phyloP scores from a whole-genome alignment of 2,329 filamentous ascomycete genomes.

The Gremmenia infestans region DNA sequence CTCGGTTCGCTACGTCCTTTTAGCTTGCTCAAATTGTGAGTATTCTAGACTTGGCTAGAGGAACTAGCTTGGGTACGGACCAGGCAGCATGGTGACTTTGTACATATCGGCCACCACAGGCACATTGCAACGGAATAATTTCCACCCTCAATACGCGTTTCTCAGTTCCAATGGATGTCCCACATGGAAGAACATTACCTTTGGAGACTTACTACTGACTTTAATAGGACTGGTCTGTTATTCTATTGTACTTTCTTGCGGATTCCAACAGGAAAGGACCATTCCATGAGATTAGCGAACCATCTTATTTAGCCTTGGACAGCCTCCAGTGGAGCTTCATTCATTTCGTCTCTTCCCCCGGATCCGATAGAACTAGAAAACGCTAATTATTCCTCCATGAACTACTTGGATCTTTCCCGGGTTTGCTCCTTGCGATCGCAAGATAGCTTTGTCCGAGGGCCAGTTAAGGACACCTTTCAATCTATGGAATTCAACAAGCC shows the following conservation, averaged over 20 bases:
- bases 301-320: background rate
- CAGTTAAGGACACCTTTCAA: too few species aligned
- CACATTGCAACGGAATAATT: slow-evolving; percentile 14
- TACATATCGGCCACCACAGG: slow-evolving; percentile 19
- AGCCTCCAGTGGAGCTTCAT: background rate
- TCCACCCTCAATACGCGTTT: slow-evolving; percentile 4
- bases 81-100: slow-evolving; percentile 23
- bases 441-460: too few species aligned
- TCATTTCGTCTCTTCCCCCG: background rate
- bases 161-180: slow-evolving; percentile 2
- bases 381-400: too few species aligned
- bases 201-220: background rate
- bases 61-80: slow-evolving; percentile 15
- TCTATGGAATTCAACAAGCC: too few species aligned
- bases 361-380: background rate
- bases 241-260: background rate
- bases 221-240: background rate
- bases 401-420: too few species aligned
- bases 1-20: slow-evolving; percentile 5
- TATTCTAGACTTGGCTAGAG: slow-evolving; percentile 16
- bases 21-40: slow-evolving; percentile 18
- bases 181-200: background rate
- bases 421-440: too few species aligned
- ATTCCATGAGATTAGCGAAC: background rate
- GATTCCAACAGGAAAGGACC: background rate